Conservation (phyloP, 352 stramenopile genomes). For the Phytopythium delawarense region DNA sequence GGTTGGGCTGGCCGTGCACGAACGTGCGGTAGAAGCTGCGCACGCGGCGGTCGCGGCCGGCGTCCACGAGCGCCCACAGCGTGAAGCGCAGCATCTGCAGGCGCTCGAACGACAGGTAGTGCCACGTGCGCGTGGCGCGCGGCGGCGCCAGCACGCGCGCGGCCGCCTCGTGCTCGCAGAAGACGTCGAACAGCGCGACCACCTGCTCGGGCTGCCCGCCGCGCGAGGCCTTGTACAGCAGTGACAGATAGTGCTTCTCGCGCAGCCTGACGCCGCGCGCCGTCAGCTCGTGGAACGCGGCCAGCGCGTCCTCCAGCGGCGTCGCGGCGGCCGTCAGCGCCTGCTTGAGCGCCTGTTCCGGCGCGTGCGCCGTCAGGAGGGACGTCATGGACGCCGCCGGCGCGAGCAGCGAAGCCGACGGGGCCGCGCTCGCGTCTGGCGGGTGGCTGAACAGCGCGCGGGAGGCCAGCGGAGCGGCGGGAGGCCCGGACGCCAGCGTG, state of each 20-base stretch:
- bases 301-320: slow-evolving; percentile 25
- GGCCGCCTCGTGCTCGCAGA: slow-evolving; percentile 27
- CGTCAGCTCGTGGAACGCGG: slow-evolving; percentile 27
- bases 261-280: slow-evolving; percentile 15
- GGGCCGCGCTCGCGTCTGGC: background rate
- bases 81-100: slow-evolving; percentile 61
- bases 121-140: slow-evolving; percentile 31
- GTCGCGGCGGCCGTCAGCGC: background rate
- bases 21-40: slow-evolving; percentile 35
- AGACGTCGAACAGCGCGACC: slow-evolving; percentile 33
- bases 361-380: background rate
- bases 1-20: slow-evolving; percentile 41
- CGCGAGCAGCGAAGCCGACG: background rate
- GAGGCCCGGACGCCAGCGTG: background rate
- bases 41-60: slow-evolving; percentile 24
- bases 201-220: slow-evolving; percentile 29
- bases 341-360: background rate
- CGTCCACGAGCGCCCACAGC: slow-evolving; percentile 59
- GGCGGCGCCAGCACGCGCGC: slow-evolving; percentile 17
- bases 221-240: slow-evolving; percentile 60
- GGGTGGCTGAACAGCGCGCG: background rate
- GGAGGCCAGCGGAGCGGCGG: background rate
- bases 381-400: background rate
- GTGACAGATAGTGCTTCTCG: slow-evolving; percentile 41
- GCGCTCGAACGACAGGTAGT: slow-evolving; percentile 30